A percentile compares a stretch with the other conserved stretches of the same genome.
Conservation (phyloP, 176 grass and related monocot species). For the Aegilops umbellulata region DNA sequence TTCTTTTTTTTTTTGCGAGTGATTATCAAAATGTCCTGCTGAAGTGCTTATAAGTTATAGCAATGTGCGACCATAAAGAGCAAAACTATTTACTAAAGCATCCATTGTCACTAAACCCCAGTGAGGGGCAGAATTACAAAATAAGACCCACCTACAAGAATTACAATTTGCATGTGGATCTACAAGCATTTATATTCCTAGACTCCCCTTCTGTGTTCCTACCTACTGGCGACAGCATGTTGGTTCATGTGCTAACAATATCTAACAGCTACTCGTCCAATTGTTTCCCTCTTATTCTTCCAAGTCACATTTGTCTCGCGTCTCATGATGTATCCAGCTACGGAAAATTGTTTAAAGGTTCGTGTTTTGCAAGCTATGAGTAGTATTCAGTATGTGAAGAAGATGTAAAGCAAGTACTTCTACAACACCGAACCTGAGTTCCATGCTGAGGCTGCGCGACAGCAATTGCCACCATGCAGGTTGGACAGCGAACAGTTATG, state of each 20-base stretch:
- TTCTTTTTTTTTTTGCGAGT: too few species aligned
- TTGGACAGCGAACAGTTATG: constrained; percentile 70
- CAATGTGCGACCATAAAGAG: background rate
- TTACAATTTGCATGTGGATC: background rate
- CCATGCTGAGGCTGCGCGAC: constrained; percentile 92
- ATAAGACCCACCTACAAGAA: background rate
- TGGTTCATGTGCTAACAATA: background rate
- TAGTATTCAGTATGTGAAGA: background rate
- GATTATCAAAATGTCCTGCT: background rate
- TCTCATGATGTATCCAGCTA: background rate
- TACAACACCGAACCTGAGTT: constrained; percentile 53
- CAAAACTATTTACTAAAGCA: background rate
- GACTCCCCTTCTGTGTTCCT: background rate
- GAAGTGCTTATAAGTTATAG: background rate
- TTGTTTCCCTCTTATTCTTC: background rate
- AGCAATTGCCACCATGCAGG: constrained; percentile 86
- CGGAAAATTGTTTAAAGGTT: background rate
- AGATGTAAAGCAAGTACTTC: constrained; percentile 6
- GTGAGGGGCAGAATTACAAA: background rate
- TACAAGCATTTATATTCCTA: background rate
- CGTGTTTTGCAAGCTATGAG: background rate
- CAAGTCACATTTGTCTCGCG: background rate
- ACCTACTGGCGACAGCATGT: background rate
- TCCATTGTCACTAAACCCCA: background rate
- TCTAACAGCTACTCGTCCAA: background rate